Evolutionary conservation across 148 eudicot species (phyloP).

Genomic region (Persicaria maculosa): DNA sequence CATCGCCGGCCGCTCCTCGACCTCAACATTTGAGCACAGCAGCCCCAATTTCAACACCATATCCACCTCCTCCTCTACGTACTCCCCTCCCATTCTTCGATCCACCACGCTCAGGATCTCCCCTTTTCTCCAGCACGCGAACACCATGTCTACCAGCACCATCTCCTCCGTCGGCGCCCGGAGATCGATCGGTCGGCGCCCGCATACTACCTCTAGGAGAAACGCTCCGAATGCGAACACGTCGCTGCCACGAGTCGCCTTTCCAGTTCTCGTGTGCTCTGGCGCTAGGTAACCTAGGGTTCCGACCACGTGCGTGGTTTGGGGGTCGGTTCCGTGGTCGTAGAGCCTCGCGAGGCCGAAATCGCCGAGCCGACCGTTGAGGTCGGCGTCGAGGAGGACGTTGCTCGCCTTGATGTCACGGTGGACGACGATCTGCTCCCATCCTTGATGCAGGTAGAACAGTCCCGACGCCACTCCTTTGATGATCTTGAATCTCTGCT

Average conservation of each 20-base stretch:
- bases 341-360: conserved; percentile 36
- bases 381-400: conserved; percentile 27
- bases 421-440: conserved; percentile 45
- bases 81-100: conserved; percentile 25
- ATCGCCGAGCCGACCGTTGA: conserved; percentile 42
- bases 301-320: conserved; percentile 38
- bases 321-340: conserved; percentile 38
- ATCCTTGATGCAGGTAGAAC: conserved; percentile 38
- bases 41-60: conserved; percentile 30
- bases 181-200: conserved; percentile 27
- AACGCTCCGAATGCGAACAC: conserved; percentile 37
- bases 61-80: conserved; percentile 23
- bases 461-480: conserved; percentile 41
- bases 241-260: conserved; percentile 31
- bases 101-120: conserved; percentile 23
- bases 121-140: conserved; percentile 26
- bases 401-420: conserved; percentile 45
- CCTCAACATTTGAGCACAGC: conserved; percentile 24
- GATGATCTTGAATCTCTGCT: conserved; percentile 24
- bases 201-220: conserved; percentile 35
- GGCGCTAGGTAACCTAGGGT: conserved; percentile 43
- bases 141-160: conserved; percentile 28
- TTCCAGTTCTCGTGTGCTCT: conserved; percentile 34
- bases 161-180: conserved; percentile 9
- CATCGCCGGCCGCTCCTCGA: conserved; percentile 34